Evolutionary conservation across 345 rosid species (phyloP).

Genomic region (Pseudoturritis turrita): DNA sequence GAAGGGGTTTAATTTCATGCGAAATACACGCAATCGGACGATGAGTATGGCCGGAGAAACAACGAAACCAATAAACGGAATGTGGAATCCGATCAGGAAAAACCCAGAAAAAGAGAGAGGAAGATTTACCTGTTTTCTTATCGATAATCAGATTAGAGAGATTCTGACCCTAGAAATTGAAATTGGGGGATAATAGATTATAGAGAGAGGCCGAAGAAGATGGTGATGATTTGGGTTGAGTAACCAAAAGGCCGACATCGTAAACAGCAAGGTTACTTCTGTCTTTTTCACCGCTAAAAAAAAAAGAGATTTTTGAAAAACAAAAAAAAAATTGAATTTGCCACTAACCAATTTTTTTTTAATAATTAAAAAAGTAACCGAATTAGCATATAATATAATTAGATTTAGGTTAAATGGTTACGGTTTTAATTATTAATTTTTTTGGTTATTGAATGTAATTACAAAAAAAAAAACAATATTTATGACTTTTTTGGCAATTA

Average conservation of each 20-base stretch:
- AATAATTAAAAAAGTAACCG: no score
- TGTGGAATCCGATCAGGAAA: background rate
- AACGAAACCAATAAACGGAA: background rate
- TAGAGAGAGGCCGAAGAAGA: background rate
- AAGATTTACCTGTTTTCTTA: background rate
- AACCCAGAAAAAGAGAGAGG: no score
- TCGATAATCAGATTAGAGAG: slow-evolving; percentile 2
- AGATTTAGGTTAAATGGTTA: no score
- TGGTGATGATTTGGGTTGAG: background rate
- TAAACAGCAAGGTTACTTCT: background rate
- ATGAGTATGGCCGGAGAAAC: background rate
- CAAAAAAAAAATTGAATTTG: no score
- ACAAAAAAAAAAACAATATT: no score
- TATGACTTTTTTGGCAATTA: no score
- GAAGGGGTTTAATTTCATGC: background rate
- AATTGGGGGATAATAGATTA: background rate
- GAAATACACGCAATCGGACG: background rate
- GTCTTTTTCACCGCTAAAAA: background rate
- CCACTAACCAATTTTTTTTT: no score
- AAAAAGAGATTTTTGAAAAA: no score
- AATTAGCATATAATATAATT: no score
- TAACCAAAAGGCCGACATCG: background rate
- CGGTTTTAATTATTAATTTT: no score
- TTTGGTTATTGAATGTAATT: no score
- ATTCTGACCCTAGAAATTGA: background rate